Conservation (phyloP, 1,139 yeast species). For the Saccharomyces pastorianus region DNA sequence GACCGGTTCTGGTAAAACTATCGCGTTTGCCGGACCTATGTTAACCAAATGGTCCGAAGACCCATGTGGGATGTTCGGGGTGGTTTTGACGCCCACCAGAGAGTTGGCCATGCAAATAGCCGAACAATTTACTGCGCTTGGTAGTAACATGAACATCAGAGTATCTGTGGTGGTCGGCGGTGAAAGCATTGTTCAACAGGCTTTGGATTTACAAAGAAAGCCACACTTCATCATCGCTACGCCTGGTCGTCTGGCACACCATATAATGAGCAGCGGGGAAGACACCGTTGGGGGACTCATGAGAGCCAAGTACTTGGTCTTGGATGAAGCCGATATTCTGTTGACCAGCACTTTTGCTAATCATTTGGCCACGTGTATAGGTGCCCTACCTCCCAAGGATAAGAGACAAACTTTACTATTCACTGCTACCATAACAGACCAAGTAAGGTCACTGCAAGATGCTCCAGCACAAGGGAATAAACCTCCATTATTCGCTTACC, state of each 20-base stretch:
- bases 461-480: constrained; percentile 55
- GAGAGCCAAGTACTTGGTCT: constrained; percentile 69
- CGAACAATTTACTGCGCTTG: constrained; percentile 90
- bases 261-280: constrained; percentile 78
- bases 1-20: constrained; percentile 97
- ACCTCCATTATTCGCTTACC: constrained; percentile 67
- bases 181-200: constrained; percentile 81
- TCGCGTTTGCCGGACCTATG: constrained; percentile 97
- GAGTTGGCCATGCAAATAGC: constrained; percentile 95
- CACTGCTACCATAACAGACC: constrained; percentile 94
- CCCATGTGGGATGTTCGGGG: constrained; percentile 86
- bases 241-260: constrained; percentile 95
- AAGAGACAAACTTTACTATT: constrained; percentile 80
- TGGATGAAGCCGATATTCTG: constrained; percentile 94
- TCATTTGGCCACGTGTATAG: constrained; percentile 67
- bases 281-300: constrained; percentile 76
- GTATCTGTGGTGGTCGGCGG: constrained; percentile 88
- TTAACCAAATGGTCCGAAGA: constrained; percentile 89
- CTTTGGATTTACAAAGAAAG: constrained; percentile 65
- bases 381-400: constrained; percentile 58
- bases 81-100: constrained; percentile 87
- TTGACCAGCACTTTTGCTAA: constrained; percentile 76
- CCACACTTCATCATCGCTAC: constrained; percentile 97
- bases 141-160: constrained; percentile 78
- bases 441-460: constrained; percentile 73